Base-by-base conservation (phyloP, 208 protist species). In the Angomonas ambiguus region DNA sequence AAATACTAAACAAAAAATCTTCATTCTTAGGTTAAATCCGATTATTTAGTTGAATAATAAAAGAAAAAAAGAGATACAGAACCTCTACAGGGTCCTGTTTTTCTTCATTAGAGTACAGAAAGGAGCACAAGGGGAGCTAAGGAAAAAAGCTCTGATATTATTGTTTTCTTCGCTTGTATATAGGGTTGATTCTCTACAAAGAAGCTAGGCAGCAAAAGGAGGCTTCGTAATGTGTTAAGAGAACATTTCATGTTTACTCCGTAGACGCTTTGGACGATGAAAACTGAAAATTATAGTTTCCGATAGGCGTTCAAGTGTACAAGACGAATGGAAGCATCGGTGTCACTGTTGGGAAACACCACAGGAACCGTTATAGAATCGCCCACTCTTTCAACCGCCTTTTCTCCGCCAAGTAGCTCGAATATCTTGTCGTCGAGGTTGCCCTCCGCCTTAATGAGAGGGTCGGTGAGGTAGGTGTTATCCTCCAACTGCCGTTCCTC, bases 381-480 rank as follows among this genome's bases (percentile, higher is more conserved):
- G 1, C 85, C 86, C 16, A 92, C 80, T 42, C 75, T 74, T 59
- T 90, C 87, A 41, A 93, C 89, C 10, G 64, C 70, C 28, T 35
- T 68, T 13, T 62, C 63, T 24, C 77, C 82, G 13, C 86, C 84
- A 6, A 95, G 84, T 8, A 93, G 74, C n/a, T 80, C 53, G 38
- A 79, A 90, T 32, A 93, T 76, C 61, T 78, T 69, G 1, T 69
- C 67, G 31, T 92, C 77, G 51, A 72, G 31, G 65, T 81, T 51
- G 30, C 41, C 65, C 16, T 60, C 69, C 55, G 59, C 51, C 31
- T 66, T 28, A 32, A 71, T 72, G 18, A 88, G 65, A 1, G 51
- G 32, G 34, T 80, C 75, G 18, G 51, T 77, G 35, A 80, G 28
- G 61, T 85, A 85, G 30, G 72, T 89, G 65, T 79, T 84, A 57